Percentiles rank a stretch among this genome's conserved stretches.
phyloP scores from a whole-genome alignment of 805 yeast species.

The Wickerhamomyces bisporus region DNA sequence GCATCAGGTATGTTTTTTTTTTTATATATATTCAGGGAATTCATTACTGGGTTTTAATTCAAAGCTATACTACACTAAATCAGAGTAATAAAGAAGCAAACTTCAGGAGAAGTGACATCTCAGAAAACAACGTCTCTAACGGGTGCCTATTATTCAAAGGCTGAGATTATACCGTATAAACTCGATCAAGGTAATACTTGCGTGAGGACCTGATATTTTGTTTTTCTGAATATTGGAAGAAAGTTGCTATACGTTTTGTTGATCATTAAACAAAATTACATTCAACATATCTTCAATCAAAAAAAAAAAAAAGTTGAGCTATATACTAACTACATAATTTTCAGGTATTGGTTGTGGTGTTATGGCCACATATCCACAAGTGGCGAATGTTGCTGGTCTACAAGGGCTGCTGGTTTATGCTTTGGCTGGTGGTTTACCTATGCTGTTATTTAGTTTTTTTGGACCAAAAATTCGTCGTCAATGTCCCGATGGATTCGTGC shows the following conservation, averaged over 20 bases:
- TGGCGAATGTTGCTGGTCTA: slow-evolving; percentile 80
- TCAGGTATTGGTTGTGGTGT: slow-evolving; percentile 89
- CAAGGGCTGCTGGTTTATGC: slow-evolving; percentile 85
- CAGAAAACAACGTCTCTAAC: slow-evolving; percentile 13
- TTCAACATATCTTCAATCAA: background rate
- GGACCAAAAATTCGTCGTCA: slow-evolving; percentile 76
- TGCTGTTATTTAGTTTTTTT: slow-evolving; percentile 71
- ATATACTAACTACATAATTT: slow-evolving; percentile 17
- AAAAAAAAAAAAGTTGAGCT: background rate
- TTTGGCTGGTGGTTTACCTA: slow-evolving; percentile 75
- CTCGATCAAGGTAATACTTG: slow-evolving; percentile 82
- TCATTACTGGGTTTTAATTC: background rate
- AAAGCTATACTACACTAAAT: background rate
- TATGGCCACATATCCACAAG: slow-evolving; percentile 77
- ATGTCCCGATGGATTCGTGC: slow-evolving; percentile 86
- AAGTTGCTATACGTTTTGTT: background rate
- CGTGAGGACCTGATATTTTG: slow-evolving; percentile 53
- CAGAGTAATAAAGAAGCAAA: background rate
- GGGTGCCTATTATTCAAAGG: slow-evolving; percentile 25
- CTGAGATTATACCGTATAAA: slow-evolving; percentile 73
- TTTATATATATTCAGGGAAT: background rate
- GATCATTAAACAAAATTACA: background rate
- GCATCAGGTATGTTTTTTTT: slow-evolving; percentile 71
- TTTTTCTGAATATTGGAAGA: slow-evolving; percentile 5
- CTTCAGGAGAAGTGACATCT: slow-evolving; percentile 9